These are phyloP conservation scores for Epichloe bromicola DNA, from an alignment of 2,329 filamentous ascomycete genomes.

Conservation along the genomic window DNA sequence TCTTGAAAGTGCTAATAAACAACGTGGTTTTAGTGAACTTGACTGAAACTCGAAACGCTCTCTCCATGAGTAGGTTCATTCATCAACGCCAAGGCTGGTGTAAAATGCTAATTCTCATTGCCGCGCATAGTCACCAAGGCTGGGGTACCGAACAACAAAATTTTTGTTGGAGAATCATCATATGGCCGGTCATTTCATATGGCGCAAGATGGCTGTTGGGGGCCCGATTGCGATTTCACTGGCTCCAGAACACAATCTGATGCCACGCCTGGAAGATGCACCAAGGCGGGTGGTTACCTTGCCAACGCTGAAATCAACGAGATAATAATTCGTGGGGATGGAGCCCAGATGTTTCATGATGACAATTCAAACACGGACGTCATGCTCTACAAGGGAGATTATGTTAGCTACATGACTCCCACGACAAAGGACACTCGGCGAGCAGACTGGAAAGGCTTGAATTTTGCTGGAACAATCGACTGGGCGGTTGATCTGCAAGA, in stretches of 20 bases:
- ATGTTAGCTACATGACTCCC: slow-evolving; percentile 1
- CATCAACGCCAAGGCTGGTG: no score
- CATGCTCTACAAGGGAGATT: not conserved
- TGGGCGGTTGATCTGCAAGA: slow-evolving; percentile 5
- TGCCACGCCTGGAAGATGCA: slow-evolving; percentile 13
- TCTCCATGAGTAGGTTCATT: slow-evolving; percentile 11
- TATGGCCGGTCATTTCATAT: slow-evolving; percentile 19
- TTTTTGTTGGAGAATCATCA: slow-evolving; percentile 14
- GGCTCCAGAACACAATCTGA: slow-evolving; percentile 9
- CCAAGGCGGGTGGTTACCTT: slow-evolving; percentile 14
- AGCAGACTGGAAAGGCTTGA: not conserved
- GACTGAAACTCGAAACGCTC: slow-evolving; percentile 15
- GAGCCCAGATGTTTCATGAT: not conserved
- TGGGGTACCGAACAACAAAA: slow-evolving; percentile 13
- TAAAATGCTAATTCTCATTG: no score
- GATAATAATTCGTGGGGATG: not conserved
- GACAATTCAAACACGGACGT: not conserved
- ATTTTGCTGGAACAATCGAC: slow-evolving; percentile 2
- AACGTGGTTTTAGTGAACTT: slow-evolving; percentile 1
- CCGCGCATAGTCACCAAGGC: slow-evolving; percentile 12
- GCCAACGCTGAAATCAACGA: slow-evolving; percentile 14
- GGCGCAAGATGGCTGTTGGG: slow-evolving; percentile 11
- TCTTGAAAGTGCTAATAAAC: no score
- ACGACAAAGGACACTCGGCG: not conserved
- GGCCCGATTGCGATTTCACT: slow-evolving; percentile 10